Percentiles rank a stretch among this genome's conserved stretches.
Conservation (phyloP, 345 rosid species). For the Psidium friedrichsthalianum region DNA sequence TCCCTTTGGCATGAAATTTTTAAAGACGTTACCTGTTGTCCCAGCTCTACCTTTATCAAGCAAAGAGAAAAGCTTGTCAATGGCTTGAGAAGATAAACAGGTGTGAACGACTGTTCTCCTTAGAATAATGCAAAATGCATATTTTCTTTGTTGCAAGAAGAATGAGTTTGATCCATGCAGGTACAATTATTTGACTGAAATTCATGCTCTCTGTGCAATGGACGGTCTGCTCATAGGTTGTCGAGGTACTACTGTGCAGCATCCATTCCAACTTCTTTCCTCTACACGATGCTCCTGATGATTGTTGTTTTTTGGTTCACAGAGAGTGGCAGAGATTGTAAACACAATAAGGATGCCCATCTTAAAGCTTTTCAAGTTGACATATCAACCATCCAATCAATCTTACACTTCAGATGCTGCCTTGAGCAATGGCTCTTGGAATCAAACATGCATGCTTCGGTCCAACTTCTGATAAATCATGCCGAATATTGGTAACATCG, state of each 20-base stretch:
- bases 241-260: slow-evolving; percentile 32
- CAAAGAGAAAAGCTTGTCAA: neutral
- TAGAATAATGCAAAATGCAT: neutral
- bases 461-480: slow-evolving; percentile 82
- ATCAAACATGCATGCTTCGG: slow-evolving; percentile 57
- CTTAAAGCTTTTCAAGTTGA: slow-evolving; percentile 67
- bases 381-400: slow-evolving; percentile 53
- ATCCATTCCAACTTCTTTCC: neutral
- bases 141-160: neutral
- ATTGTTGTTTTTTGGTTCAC: slow-evolving; percentile 2
- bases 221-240: slow-evolving; percentile 42
- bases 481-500: slow-evolving; percentile 75
- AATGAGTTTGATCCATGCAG: neutral
- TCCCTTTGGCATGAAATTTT: neutral
- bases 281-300: slow-evolving; percentile 1
- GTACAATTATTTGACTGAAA: neutral
- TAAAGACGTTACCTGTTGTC: neutral
- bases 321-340: slow-evolving; percentile 42
- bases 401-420: slow-evolving; percentile 45
- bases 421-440: slow-evolving; percentile 70
- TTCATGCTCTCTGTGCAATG: slow-evolving; percentile 44
- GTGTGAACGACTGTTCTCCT: neutral
- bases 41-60: neutral
- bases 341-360: slow-evolving; percentile 31
- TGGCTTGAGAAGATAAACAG: neutral